Percentiles rank a stretch among this genome's conserved stretches.
Conservation (phyloP, 1,139 yeast species). For the Suzukiozyma palmioleophila region DNA sequence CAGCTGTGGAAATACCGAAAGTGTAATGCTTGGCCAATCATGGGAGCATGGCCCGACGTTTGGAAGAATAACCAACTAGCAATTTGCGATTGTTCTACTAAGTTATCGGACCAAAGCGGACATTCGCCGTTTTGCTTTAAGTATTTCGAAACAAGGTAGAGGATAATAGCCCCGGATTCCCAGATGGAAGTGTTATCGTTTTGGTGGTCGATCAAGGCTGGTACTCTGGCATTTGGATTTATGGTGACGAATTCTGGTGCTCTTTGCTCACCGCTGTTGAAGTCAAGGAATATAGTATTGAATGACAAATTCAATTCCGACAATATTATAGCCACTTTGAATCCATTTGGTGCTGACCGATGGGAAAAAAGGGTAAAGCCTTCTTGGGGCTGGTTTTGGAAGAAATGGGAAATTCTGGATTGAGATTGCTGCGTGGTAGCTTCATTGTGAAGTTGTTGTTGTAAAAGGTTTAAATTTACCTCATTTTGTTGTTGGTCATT, state of each 20-base stretch:
- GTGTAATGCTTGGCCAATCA: slow-evolving; percentile 96
- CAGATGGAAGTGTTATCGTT: slow-evolving; percentile 78
- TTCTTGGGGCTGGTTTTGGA: slow-evolving; percentile 72
- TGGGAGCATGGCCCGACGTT: slow-evolving; percentile 95
- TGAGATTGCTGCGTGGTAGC: slow-evolving; percentile 35
- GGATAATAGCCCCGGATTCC: slow-evolving; percentile 91
- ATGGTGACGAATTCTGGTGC: slow-evolving; percentile 90
- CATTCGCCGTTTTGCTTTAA: slow-evolving; percentile 70
- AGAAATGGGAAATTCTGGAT: slow-evolving; percentile 66
- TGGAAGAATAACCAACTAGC: slow-evolving; percentile 91
- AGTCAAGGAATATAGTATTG: slow-evolving; percentile 82
- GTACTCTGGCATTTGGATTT: slow-evolving; percentile 93
- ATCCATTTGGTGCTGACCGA: slow-evolving; percentile 93
- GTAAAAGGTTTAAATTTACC: slow-evolving; percentile 36
- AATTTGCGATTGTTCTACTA: slow-evolving; percentile 82
- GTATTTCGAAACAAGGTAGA: slow-evolving; percentile 68
- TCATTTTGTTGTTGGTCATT: slow-evolving; percentile 41
- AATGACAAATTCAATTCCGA: slow-evolving; percentile 78
- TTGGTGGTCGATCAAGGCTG: slow-evolving; percentile 86
- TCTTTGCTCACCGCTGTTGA: slow-evolving; percentile 84
- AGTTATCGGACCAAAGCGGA: slow-evolving; percentile 74
- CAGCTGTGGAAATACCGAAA: slow-evolving; percentile 88
- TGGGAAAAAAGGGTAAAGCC: slow-evolving; percentile 89
- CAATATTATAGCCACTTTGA: slow-evolving; percentile 88
- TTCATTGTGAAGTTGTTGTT: slow-evolving; percentile 40